Evolutionary conservation across 352 stramenopile species (phyloP).

Genomic region (Phytophthora chlamydospora): DNA sequence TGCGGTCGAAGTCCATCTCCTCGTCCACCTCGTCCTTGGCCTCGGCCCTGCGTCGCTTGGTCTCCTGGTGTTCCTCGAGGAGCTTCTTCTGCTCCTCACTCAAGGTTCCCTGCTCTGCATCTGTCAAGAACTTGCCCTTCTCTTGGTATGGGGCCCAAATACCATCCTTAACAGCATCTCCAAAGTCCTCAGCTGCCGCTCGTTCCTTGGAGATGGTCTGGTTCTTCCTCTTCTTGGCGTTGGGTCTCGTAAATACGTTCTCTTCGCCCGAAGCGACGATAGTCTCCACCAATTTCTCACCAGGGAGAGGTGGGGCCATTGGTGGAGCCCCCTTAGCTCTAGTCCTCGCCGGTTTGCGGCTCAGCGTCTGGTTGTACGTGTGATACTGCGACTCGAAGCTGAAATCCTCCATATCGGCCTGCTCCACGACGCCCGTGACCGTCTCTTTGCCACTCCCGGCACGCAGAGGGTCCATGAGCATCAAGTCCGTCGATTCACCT

Average conservation of each 20-base stretch:
- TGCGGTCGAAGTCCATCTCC: constrained; percentile 87
- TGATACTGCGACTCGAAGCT: constrained; percentile 87
- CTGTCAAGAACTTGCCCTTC: constrained; percentile 47
- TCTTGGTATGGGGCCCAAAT: constrained; percentile 75
- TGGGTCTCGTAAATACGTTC: constrained; percentile 49
- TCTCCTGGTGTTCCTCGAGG: constrained; percentile 55
- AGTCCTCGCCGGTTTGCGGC: constrained; percentile 29
- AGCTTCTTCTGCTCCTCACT: constrained; percentile 61
- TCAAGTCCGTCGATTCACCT: constrained; percentile 5
- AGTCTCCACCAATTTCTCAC: constrained; percentile 24
- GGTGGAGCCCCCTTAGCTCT: constrained; percentile 38
- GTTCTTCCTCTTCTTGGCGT: constrained; percentile 52
- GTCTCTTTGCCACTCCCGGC: constrained; percentile 71
- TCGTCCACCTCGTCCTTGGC: constrained; percentile 68
- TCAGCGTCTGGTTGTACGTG: constrained; percentile 63
- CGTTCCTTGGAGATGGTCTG: constrained; percentile 40
- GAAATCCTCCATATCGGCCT: constrained; percentile 71
- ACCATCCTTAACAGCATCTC: constrained; percentile 46
- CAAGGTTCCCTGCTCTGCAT: constrained; percentile 58
- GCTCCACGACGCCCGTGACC: constrained; percentile 79
- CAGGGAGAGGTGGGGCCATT: constrained; percentile 27
- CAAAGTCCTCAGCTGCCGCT: constrained; percentile 49
- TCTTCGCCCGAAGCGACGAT: constrained; percentile 31
- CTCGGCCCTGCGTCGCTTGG: constrained; percentile 65
- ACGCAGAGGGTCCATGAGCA: constrained; percentile 36